Evolutionary conservation across 2,329 filamentous ascomycete species (phyloP), one percentile per base, ranked within the genome.

Genomic region (Calcarisporium arbuscula): DNA sequence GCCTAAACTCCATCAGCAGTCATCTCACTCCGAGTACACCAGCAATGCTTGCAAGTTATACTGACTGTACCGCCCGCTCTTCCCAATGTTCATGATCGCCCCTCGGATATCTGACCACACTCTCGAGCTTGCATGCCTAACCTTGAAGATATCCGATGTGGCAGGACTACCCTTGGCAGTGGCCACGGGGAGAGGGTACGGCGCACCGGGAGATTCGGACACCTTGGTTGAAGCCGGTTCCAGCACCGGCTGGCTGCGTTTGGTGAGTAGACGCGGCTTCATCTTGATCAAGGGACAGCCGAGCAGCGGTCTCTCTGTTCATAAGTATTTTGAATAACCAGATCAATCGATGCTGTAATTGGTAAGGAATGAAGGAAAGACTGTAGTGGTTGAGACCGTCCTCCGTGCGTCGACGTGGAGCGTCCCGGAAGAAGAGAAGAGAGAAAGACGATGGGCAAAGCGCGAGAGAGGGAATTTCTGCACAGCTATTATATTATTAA

Each of bases 81-180:
- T 51, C 15, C 52, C 48, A 17, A 62, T 52, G 3, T 49, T 56
- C 27, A 44, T 56, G 34, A 61, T 50, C 15, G 53, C 58, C 11
- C 49, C 49, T 4, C 55, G 50, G 17, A 62, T 53, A 22, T 60
- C 58, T 6, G 52, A 53, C 54, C 58, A 59, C 5, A 58, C 54
- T 21, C 44, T 54, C 9, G 56, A 52, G 21, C 51, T 47, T 6
- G 45, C 47, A 15, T 45, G 48, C 21, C 48, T 50, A n/a, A 50
- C 36, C 31, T 47, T 58, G 16, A 48, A 19, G 2, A 28, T 35
- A 25, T 43, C 40, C 5, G 39, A 35, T 6, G 31, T 37, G 8
- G 32, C 31, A 9, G 40, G 19, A 12, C 34, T 32, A 15, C 11
- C 38, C 7, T 32, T 42, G 3, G 32, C 30, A 4, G 35, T 28